Percentiles rank a stretch among this genome's conserved stretches.
phyloP scores from a whole-genome alignment of 2,329 filamentous ascomycete genomes.

The Dendryphion nanum region DNA sequence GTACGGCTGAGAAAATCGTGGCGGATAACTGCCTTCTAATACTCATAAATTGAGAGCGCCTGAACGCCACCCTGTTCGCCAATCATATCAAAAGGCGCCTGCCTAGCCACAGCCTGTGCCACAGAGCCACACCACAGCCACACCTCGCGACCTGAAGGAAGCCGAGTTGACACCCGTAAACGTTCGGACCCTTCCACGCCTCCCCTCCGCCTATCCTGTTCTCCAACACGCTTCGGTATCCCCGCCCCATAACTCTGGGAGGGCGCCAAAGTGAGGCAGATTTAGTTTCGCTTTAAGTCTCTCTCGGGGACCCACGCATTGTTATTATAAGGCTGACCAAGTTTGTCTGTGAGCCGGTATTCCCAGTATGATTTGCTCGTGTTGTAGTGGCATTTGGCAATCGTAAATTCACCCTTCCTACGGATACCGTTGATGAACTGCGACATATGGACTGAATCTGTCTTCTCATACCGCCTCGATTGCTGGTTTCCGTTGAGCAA shows the following conservation, averaged over 20 bases:
- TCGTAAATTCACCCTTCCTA: conserved; percentile 20
- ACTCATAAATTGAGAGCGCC: too few relatives aligned
- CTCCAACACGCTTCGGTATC: too few relatives aligned
- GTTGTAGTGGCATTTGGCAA: conserved; percentile 14
- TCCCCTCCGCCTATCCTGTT: too few relatives aligned
- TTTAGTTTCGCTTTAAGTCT: conserved; percentile 17
- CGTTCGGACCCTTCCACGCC: too few relatives aligned
- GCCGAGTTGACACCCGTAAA: too few relatives aligned
- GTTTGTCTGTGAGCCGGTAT: conserved; percentile 25
- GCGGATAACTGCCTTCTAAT: too few relatives aligned
- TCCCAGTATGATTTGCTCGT: conserved; percentile 17
- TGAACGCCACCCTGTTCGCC: background rate
- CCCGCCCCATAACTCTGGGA: too few relatives aligned
- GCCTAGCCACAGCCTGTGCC: conserved; percentile 7
- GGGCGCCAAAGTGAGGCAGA: too few relatives aligned
- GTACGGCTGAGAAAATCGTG: too few relatives aligned
- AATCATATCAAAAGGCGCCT: too few relatives aligned
- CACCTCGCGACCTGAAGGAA: too few relatives aligned
- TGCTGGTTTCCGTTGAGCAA: conserved; percentile 13
- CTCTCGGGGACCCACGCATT: conserved; percentile 31
- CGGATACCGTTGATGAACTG: conserved; percentile 14
- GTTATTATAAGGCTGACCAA: conserved; percentile 15
- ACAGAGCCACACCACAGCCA: conserved; percentile 1
- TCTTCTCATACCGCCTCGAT: conserved; percentile 19
- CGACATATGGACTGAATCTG: conserved; percentile 27